Evolutionary conservation across 148 eudicot genomes (phyloP), one percentile per base, ranked within the genome.

Genomic region (Persicaria tinctoria): DNA sequence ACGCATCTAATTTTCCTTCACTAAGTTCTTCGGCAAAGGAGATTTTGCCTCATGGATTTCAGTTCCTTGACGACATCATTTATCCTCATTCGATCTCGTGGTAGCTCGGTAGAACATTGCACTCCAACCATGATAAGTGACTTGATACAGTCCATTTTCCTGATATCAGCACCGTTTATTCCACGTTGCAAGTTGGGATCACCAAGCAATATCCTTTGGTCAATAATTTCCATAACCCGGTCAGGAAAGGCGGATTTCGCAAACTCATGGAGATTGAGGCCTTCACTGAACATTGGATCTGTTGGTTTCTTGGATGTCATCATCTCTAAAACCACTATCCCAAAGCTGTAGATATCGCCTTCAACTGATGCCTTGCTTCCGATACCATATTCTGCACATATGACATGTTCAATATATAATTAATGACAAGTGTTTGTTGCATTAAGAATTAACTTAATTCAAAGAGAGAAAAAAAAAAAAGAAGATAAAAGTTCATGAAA

Each of bases 291-390:
- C 72, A 66, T 75, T 17, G 45, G 18, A 59, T 76, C 71, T 6
- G 81, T 82, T 4, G 84, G 84, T 53, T 76, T 76, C 70, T 73
- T 82, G 48, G 79, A 81, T 4, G 81, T 78, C 41, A 82, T 78
- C 47, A 78, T 41, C 70, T 78, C 84, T 17, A 82, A 47, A 68
- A 82, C 18, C 12, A 82, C 70, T 16, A 82, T 78, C 49, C 84
- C 81, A 3, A 74, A 82, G 68, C 84, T 82, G 23, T 82, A 78
- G 46, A 78, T 76, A 57, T 82, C 84, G 1, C 81, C 84, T 4
- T 44, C 20, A 14, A 70, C 64, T 14, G 84, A 82, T 14, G 46
- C 54, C 51, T 66, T 76, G 18, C 76, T 78, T 48, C 80, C 83
- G 17, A 78, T 32, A 5, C 80, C 83, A 51, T 81, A 81, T 70